Evolutionary conservation across 495 filamentous ascomycete genomes (phyloP).

Genomic region (Aspergillus baeticus): DNA sequence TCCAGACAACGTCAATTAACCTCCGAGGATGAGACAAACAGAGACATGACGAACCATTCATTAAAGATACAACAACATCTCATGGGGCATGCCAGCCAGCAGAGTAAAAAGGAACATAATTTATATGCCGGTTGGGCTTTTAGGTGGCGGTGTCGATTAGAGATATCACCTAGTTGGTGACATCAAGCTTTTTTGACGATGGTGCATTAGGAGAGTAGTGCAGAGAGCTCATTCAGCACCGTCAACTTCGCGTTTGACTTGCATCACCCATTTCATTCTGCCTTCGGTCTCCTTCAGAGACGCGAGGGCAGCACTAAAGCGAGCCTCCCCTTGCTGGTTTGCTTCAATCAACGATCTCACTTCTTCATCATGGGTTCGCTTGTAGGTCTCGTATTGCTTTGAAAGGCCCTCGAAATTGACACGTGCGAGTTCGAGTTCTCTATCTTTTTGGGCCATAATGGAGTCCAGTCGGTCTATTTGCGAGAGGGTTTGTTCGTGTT

Average conservation of each 20-base stretch:
- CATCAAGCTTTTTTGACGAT: background rate
- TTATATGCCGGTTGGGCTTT: background rate
- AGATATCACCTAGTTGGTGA: background rate
- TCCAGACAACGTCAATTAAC: conserved; percentile 17
- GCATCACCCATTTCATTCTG: conserved; percentile 68
- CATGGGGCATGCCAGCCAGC: conserved; percentile 13
- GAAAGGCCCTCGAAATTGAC: conserved; percentile 60
- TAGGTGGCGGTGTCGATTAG: background rate
- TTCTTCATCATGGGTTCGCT: conserved; percentile 58
- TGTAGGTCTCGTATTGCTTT: conserved; percentile 60
- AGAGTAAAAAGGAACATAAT: background rate
- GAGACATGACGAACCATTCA: conserved; percentile 1
- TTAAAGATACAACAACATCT: conserved; percentile 12
- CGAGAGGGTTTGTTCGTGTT: conserved; percentile 42
- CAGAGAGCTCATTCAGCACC: conserved; percentile 40
- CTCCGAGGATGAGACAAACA: conserved; percentile 3
- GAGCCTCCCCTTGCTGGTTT: conserved; percentile 51
- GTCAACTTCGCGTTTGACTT: conserved; percentile 53
- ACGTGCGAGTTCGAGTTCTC: conserved; percentile 57
- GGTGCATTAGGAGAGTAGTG: background rate
- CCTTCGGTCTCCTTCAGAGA: conserved; percentile 62
- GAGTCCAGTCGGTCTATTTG: conserved; percentile 63
- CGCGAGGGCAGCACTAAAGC: conserved; percentile 54
- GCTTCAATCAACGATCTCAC: conserved; percentile 54
- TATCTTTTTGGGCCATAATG: conserved; percentile 68